Conservation (phyloP, 306 rosid species). For the Delonix regia region DNA sequence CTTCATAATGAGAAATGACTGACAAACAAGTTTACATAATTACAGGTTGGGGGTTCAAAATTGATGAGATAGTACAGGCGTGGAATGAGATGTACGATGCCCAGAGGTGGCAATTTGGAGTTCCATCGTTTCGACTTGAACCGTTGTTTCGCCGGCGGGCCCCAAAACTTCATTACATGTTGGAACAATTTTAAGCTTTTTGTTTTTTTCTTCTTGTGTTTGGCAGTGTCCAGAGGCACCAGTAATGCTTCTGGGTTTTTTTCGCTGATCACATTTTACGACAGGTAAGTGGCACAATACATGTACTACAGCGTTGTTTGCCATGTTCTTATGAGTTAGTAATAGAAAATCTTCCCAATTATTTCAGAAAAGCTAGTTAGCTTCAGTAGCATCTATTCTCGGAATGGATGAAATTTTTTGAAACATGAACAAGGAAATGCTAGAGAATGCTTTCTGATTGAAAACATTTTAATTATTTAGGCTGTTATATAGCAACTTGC, state of each 20-base stretch:
- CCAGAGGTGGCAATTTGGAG: constrained; percentile 90
- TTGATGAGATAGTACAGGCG: constrained; percentile 92
- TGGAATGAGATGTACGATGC: constrained; percentile 99
- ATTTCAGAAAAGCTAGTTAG: background rate
- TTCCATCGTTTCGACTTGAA: constrained; percentile 91
- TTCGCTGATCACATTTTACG: constrained; percentile 33
- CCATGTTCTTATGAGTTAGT: constrained; percentile 16
- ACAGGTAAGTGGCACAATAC: constrained; percentile 46
- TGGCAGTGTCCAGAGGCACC: constrained; percentile 42
- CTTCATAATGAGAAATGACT: constrained; percentile 29
- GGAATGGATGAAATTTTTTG: too few relatives aligned
- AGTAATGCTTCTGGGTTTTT: constrained; percentile 46
- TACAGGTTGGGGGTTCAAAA: constrained; percentile 85
- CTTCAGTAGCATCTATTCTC: too few relatives aligned
- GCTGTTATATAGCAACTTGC: background rate
- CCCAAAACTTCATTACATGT: constrained; percentile 76
- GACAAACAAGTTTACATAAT: constrained; percentile 27
- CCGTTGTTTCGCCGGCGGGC: constrained; percentile 89
- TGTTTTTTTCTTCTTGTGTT: constrained; percentile 32
- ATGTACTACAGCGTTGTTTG: constrained; percentile 22
- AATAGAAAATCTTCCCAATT: constrained; percentile 17
- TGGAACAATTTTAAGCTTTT: constrained; percentile 71
- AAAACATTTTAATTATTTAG: too few relatives aligned
- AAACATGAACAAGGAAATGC: too few relatives aligned
- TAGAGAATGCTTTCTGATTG: too few relatives aligned